Conservation (phyloP, 306 rosid genomes). For the Sicyos edulis region DNA sequence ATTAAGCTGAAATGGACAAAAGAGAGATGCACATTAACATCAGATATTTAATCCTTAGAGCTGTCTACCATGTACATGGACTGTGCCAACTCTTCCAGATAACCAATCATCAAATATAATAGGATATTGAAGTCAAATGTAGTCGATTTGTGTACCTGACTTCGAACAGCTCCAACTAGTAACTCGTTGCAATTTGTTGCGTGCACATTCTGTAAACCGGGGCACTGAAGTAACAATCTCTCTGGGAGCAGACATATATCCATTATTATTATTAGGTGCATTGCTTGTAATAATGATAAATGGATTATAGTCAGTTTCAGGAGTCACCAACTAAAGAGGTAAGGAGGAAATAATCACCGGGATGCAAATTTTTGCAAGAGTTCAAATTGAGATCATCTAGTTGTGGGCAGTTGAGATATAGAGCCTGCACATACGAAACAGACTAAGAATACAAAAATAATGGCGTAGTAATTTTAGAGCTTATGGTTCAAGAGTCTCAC, state of each 20-base stretch:
- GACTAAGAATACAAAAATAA: slow-evolving; percentile 29
- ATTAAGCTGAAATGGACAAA: slow-evolving; percentile 45
- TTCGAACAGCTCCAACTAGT: slow-evolving; percentile 52
- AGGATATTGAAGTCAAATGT: not conserved
- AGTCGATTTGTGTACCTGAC: slow-evolving; percentile 51
- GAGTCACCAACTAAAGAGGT: slow-evolving; percentile 15
- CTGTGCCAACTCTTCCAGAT: not conserved
- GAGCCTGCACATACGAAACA: slow-evolving; percentile 51
- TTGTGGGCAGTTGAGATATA: slow-evolving; percentile 74
- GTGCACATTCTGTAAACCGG: slow-evolving; percentile 63
- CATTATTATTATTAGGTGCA: slow-evolving; percentile 19
- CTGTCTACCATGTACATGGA: slow-evolving; percentile 10
- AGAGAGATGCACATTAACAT: slow-evolving; percentile 6
- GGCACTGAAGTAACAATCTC: slow-evolving; percentile 77
- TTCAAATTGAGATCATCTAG: slow-evolving; percentile 80
- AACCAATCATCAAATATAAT: not conserved
- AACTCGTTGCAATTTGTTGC: slow-evolving; percentile 62
- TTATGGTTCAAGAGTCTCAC: slow-evolving; percentile 43
- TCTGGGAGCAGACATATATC: slow-evolving; percentile 38
- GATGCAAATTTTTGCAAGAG: slow-evolving; percentile 78
- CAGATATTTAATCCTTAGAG: slow-evolving; percentile 12
- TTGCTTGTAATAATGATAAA: not conserved
- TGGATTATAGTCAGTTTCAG: slow-evolving; percentile 9
- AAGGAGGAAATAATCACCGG: slow-evolving; percentile 51
- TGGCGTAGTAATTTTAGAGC: slow-evolving; percentile 8